A percentile compares a stretch with the other conserved stretches of the same genome.
Conservation (phyloP, 1,284 basidiomycete species). For the Dichomitus squalens region DNA sequence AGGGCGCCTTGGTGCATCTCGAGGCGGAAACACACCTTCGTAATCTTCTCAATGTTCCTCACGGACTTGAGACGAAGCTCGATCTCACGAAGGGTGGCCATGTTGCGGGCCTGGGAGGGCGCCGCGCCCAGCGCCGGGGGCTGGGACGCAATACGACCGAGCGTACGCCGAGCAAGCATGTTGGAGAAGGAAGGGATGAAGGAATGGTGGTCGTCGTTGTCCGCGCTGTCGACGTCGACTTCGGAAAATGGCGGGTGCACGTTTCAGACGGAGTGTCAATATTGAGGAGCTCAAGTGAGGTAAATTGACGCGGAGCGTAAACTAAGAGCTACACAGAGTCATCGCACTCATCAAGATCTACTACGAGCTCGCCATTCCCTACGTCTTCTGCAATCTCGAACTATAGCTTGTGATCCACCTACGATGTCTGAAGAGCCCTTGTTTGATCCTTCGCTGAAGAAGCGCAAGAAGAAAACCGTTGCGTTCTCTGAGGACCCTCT, state of each 20-base stretch:
- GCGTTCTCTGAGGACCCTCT: slow-evolving; percentile 83
- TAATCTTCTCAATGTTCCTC: slow-evolving; percentile 98
- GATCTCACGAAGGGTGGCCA: slow-evolving; percentile 97
- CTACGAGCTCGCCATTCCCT: slow-evolving; percentile 13
- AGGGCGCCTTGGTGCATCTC: not conserved
- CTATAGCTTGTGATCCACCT: not conserved
- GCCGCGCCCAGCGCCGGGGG: slow-evolving; percentile 61
- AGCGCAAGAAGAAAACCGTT: slow-evolving; percentile 84
- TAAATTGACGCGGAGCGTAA: slow-evolving; percentile 12
- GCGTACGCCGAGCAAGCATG: slow-evolving; percentile 68
- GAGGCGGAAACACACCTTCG: slow-evolving; percentile 67
- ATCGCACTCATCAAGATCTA: slow-evolving; percentile 19
- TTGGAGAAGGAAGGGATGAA: slow-evolving; percentile 21
- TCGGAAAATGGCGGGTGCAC: slow-evolving; percentile 26
- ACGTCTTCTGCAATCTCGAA: not conserved
- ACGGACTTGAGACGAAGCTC: slow-evolving; percentile 98
- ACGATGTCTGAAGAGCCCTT: slow-evolving; percentile 71
- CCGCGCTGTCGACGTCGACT: slow-evolving; percentile 22
- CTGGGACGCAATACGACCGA: slow-evolving; percentile 62
- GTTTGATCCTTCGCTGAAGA: slow-evolving; percentile 83
- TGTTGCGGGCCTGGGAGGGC: slow-evolving; percentile 76
- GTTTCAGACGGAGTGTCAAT: slow-evolving; percentile 24
- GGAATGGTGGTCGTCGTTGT: slow-evolving; percentile 24
- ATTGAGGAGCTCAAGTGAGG: not conserved
- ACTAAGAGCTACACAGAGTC: too few species aligned